Percentiles rank a stretch among this genome's conserved stretches.
These are phyloP conservation scores for Fusarium protoensiforme DNA, from an alignment of 2,329 filamentous ascomycete species.

Conservation along the genomic window DNA sequence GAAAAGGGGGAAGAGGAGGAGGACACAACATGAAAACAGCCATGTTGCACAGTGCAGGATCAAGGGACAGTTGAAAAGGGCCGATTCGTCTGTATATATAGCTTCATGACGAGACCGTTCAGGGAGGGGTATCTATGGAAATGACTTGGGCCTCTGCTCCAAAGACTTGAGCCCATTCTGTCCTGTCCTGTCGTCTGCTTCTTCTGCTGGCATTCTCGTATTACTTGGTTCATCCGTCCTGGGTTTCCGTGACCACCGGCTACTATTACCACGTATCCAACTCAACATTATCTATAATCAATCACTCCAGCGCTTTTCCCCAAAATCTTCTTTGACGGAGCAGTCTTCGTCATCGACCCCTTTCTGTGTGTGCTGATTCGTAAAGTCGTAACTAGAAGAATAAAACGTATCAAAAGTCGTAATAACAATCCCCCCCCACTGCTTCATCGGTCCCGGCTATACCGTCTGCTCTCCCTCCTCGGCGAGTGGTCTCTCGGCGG, in stretches of 20 bases:
- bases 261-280: background rate
- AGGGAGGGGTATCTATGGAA: conserved; percentile 18
- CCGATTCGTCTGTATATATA: conserved; percentile 23
- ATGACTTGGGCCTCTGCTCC: conserved; percentile 12
- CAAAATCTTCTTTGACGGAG: background rate
- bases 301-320: background rate
- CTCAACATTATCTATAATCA: background rate
- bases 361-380: conserved; percentile 4
- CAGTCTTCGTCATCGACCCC: background rate
- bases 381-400: conserved; percentile 26
- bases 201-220: background rate
- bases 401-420: background rate
- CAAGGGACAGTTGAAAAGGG: conserved; percentile 8
- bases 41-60: conserved; percentile 10
- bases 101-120: conserved; percentile 16
- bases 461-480: conserved; percentile 35
- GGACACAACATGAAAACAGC: conserved; percentile 29
- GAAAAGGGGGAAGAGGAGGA: background rate
- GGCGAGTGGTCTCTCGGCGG: conserved; percentile 37
- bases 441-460: conserved; percentile 30
- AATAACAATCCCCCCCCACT: background rate
- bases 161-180: conserved; percentile 10
- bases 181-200: background rate
- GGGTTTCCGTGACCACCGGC: background rate
- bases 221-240: background rate